A percentile compares a stretch with the other conserved stretches of the same genome.
Evolutionary conservation across 2,329 filamentous ascomycete genomes (phyloP).

Genomic region (Leptographium wingfieldii): DNA sequence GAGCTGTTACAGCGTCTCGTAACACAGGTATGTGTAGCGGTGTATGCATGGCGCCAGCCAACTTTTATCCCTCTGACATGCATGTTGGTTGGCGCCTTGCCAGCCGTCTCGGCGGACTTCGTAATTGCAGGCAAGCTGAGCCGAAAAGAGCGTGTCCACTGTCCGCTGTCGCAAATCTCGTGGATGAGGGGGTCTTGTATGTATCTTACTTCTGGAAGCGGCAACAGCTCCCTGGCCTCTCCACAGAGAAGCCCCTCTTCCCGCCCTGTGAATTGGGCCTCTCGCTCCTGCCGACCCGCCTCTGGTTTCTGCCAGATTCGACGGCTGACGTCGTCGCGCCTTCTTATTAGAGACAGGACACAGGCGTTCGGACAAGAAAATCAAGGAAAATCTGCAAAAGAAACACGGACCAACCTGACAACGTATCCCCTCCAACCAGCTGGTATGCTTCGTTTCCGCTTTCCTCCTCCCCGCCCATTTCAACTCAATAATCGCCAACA

Average conservation of each 20-base stretch:
- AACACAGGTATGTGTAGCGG: background rate
- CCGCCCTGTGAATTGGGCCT: background rate
- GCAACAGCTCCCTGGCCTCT: background rate
- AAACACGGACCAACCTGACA: background rate
- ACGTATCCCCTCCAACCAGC: background rate
- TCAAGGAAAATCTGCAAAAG: background rate
- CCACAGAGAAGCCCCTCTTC: background rate
- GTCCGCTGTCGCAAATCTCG: background rate
- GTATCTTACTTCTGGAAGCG: background rate
- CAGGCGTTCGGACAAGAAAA: background rate
- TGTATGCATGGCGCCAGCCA: background rate
- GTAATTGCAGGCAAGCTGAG: too few species aligned
- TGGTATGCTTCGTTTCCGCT: background rate
- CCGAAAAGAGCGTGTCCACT: background rate
- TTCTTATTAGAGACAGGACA: background rate
- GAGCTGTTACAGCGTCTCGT: background rate
- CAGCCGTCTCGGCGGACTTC: too few species aligned
- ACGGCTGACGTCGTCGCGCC: background rate
- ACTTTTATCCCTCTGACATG: background rate
- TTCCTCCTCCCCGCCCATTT: background rate
- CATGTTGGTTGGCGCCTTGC: too few species aligned
- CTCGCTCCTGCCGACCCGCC: background rate
- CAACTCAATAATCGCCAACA: background rate
- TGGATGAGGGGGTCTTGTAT: background rate
- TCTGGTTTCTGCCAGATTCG: background rate